Evolutionary conservation across 371 early-diverging fungal genomes (phyloP), one percentile per base, ranked within the genome.

Genomic region (Zopfochytrium polystomum): DNA sequence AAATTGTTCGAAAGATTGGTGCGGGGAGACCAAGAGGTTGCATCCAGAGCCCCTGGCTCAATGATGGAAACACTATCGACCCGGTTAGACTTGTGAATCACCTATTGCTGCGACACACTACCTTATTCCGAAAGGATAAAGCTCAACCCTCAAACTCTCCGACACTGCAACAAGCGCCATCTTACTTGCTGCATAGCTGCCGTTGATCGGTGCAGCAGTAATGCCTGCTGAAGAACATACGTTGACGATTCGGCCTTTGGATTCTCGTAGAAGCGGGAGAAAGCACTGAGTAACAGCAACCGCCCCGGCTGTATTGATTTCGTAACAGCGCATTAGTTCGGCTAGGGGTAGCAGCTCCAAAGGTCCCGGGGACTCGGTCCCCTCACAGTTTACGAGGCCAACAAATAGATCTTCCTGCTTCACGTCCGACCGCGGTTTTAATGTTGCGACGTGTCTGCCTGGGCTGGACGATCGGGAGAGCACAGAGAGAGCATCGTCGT

Each of bases 91-190:
- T n/a, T n/a, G n/a, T n/a, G n/a, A n/a, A n/a, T n/a, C n/a, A n/a
- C n/a, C n/a, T n/a, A n/a, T n/a, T n/a, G n/a, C n/a, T n/a, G n/a
- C n/a, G n/a, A n/a, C n/a, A n/a, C 9, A 1, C 18, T 22, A 57
- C 58, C 58, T 50, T 23, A 73, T 58, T 2, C 70, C 70, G 47
- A 59, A 67, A 31, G 58, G 58, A 25, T 60, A 55, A 31, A 75
- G 46, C 54, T 75, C 75, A 42, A 65, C 61, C 4, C 75, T 35
- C 22, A 75, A 33, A 44, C 47, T 58, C 35, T 70, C 67, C 22
- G 70, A 93, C 72, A 90, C 90, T 7, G 95, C 94, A 71, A 93
- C 93, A 58, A 93, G 80, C 20, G 96, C 93, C 73, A 93, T 80
- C 63, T 91, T 87, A 26, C 93, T 88, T 2, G 75, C 70, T 7